Evolutionary conservation across 306 rosid species (phyloP).

Genomic region (Mucuna pruriens): DNA sequence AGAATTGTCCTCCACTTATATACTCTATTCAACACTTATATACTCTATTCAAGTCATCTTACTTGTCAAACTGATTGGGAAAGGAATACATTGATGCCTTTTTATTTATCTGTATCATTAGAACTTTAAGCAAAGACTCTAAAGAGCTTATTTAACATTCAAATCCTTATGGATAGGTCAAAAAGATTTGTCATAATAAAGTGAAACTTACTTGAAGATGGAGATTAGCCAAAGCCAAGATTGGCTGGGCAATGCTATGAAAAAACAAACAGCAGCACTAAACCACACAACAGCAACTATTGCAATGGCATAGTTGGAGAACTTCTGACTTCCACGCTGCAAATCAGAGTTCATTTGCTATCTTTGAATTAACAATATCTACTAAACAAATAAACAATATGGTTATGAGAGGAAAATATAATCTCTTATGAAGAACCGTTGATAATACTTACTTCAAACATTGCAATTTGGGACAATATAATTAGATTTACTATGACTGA

Average conservation of each 20-base stretch:
- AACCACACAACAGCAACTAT: conserved; percentile 32
- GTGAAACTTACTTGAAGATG: conserved; percentile 48
- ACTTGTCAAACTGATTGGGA: no score
- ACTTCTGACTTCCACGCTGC: conserved; percentile 47
- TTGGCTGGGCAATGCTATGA: conserved; percentile 45
- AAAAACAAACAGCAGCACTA: conserved; percentile 42
- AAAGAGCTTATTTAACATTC: background rate
- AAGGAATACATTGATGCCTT: background rate
- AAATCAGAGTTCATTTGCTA: background rate
- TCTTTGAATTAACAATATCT: background rate
- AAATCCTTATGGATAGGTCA: background rate
- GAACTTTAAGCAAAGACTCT: background rate
- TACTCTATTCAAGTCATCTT: no score
- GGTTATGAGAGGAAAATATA: no score
- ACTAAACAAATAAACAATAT: no score
- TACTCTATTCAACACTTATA: no score
- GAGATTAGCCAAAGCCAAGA: conserved; percentile 61
- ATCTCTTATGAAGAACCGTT: background rate
- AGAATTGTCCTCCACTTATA: no score
- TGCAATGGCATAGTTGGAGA: conserved; percentile 39
- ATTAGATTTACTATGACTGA: conserved; percentile 31
- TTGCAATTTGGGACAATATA: conserved; percentile 38
- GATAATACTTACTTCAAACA: conserved; percentile 43
- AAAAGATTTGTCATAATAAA: background rate
- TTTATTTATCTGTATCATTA: background rate